Percentiles rank a stretch among this genome's conserved stretches.
These are phyloP conservation scores for Sporisorium scitamineum DNA, from an alignment of 1,284 basidiomycete genomes.

Conservation along the genomic window DNA sequence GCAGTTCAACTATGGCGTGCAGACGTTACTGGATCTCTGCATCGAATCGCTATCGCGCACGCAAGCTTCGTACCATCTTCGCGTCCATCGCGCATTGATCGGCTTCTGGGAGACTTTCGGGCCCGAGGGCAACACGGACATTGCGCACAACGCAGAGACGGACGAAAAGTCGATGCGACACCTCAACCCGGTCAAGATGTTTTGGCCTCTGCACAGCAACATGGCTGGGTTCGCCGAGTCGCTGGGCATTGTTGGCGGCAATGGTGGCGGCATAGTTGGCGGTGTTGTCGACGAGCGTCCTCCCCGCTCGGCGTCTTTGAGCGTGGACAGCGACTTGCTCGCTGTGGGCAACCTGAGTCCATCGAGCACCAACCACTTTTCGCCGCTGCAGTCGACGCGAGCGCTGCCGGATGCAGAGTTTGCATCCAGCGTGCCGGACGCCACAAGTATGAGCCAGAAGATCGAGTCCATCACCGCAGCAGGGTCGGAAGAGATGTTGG, in stretches of 20 bases:
- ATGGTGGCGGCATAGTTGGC: constrained; percentile 18
- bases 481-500: constrained; percentile 29
- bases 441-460: constrained; percentile 29
- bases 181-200: constrained; percentile 52
- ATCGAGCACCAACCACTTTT: constrained; percentile 39
- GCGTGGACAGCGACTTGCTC: constrained; percentile 29
- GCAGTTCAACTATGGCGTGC: constrained; percentile 67
- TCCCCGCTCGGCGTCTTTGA: constrained; percentile 25
- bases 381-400: constrained; percentile 25
- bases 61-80: constrained; percentile 64
- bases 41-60: constrained; percentile 65
- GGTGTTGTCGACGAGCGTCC: constrained; percentile 1
- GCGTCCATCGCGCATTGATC: constrained; percentile 43
- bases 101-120: constrained; percentile 46
- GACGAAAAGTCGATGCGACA: constrained; percentile 45
- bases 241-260: constrained; percentile 34
- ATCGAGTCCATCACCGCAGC: constrained; percentile 37
- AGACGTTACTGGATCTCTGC: constrained; percentile 68
- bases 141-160: constrained; percentile 36
- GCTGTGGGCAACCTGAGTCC: constrained; percentile 21
- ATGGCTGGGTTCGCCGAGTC: constrained; percentile 40
- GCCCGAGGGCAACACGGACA: constrained; percentile 35
- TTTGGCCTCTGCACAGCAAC: constrained; percentile 52
- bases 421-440: constrained; percentile 27
- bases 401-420: constrained; percentile 34